phyloP scores from a whole-genome alignment of 306 rosid species.

The Quercus suber region DNA sequence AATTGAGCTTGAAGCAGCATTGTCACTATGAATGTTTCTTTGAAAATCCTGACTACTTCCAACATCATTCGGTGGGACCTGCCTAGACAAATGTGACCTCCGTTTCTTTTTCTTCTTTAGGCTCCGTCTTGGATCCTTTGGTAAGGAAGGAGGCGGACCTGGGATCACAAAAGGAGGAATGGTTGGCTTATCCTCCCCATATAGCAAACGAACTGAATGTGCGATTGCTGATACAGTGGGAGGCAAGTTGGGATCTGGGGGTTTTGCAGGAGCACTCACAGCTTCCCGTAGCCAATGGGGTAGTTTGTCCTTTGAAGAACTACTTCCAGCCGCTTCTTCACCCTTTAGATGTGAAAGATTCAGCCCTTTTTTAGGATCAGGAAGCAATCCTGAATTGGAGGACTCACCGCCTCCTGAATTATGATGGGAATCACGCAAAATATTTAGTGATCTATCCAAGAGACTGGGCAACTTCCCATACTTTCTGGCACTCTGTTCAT shows the following conservation, averaged over 20 bases:
- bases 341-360: conserved; percentile 36
- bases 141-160: conserved; percentile 78
- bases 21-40: conserved; percentile 35
- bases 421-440: conserved; percentile 34
- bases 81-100: conserved; percentile 42
- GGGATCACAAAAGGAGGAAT: conserved; percentile 97
- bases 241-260: conserved; percentile 75
- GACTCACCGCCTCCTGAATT: conserved; percentile 60
- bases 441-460: conserved; percentile 58
- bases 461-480: conserved; percentile 68
- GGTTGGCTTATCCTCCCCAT: conserved; percentile 72
- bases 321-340: conserved; percentile 61
- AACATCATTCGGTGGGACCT: conserved; percentile 38
- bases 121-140: conserved; percentile 83
- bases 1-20: conserved; percentile 61
- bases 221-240: conserved; percentile 92
- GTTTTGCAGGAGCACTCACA: conserved; percentile 69
- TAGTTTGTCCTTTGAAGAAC: conserved; percentile 74
- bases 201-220: conserved; percentile 81
- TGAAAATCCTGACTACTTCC: conserved; percentile 49
- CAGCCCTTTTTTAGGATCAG: conserved; percentile 48
- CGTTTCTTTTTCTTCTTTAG: conserved; percentile 67
- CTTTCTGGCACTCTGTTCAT: conserved; percentile 46
- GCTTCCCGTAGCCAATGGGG: conserved; percentile 99
- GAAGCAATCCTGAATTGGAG: conserved; percentile 38